These are phyloP conservation scores for Penicillium subrubescens DNA, from an alignment of 495 filamentous ascomycete species.

Conservation along the genomic window DNA sequence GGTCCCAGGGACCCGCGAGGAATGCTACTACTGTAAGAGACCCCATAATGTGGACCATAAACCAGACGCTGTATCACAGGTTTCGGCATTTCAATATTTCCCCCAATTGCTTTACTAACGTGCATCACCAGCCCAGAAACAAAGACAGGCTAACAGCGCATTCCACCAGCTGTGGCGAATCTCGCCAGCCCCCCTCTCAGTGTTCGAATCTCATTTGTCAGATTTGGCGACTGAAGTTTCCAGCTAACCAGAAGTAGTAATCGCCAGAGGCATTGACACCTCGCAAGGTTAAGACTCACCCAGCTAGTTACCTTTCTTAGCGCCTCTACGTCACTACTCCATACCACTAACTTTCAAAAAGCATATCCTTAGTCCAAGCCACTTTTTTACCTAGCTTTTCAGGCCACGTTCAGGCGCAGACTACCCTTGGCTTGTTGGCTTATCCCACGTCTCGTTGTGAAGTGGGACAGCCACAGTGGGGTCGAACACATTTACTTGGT, in stretches of 20 bases:
- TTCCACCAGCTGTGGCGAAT: constrained; percentile 17
- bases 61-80: not conserved
- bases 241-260: not conserved
- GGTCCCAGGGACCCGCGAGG: not conserved
- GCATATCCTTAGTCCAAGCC: not conserved
- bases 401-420: not conserved
- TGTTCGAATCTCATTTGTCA: constrained; percentile 2
- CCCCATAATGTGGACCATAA: not conserved
- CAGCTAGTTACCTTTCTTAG: not conserved
- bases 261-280: not conserved
- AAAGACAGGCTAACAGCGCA: not conserved
- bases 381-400: not conserved
- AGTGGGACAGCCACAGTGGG: constrained; percentile 26
- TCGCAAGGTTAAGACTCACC: not conserved
- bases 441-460: not conserved
- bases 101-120: not conserved
- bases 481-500: constrained; percentile 10
- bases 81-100: not conserved
- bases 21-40: no score
- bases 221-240: not conserved
- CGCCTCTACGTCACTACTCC: not conserved
- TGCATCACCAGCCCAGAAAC: not conserved
- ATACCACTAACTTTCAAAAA: not conserved
- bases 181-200: constrained; percentile 1
- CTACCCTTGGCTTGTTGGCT: not conserved